A percentile compares a stretch with the other conserved stretches of the same genome.
These are phyloP conservation scores for Parathielavia appendiculata DNA, from an alignment of 495 filamentous ascomycete genomes.

Conservation along the genomic window DNA sequence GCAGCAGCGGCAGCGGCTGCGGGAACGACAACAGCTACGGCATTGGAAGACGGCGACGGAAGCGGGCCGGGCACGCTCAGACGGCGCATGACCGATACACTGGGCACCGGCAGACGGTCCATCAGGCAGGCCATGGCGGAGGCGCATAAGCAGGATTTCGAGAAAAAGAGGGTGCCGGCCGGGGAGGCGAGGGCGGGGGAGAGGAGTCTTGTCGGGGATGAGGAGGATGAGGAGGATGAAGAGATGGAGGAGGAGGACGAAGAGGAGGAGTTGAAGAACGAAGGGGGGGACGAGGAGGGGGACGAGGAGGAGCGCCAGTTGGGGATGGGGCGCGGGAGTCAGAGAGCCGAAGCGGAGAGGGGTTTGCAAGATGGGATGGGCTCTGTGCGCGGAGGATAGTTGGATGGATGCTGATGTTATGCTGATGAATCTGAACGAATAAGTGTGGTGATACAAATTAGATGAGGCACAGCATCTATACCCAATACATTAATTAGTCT, in stretches of 20 bases:
- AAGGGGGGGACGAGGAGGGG: constrained; percentile 24
- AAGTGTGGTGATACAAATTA: background rate
- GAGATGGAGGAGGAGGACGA: constrained; percentile 2
- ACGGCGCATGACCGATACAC: constrained; percentile 26
- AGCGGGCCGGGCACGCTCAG: constrained; percentile 30
- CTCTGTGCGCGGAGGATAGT: background rate
- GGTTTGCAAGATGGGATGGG: constrained; percentile 3
- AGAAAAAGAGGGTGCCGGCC: constrained; percentile 58
- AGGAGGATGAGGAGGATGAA: constrained; percentile 6
- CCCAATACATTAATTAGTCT: too few relatives aligned
- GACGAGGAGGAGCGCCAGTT: constrained; percentile 24
- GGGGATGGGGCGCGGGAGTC: constrained; percentile 1
- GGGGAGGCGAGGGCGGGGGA: constrained; percentile 5
- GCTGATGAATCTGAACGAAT: background rate
- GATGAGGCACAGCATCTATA: too few relatives aligned
- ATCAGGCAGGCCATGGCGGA: constrained; percentile 55
- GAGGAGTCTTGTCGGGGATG: constrained; percentile 1
- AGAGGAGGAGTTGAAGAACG: constrained; percentile 15
- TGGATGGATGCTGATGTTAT: constrained; percentile 22
- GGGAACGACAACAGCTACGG: background rate
- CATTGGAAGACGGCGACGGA: constrained; percentile 4
- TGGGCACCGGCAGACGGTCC: constrained; percentile 48
- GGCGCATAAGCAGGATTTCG: constrained; percentile 85
- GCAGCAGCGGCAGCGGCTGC: constrained; percentile 1
- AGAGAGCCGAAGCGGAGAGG: background rate